Evolutionary conservation across 768 basidiomycete genomes (phyloP).

Genomic region (Aureoboletus auriporus): DNA sequence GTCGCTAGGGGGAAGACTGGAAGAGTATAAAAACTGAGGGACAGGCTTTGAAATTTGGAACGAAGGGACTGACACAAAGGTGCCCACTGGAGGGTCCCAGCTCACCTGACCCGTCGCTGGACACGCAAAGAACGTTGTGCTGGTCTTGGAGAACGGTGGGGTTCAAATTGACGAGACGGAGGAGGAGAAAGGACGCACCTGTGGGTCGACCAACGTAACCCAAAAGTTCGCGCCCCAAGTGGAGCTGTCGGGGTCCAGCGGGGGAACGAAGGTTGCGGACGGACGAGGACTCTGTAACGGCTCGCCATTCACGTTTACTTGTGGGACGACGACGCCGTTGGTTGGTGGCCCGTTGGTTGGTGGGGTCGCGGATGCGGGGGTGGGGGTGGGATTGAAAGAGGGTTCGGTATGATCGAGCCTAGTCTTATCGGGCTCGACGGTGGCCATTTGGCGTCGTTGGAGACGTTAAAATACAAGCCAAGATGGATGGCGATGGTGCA

Average conservation of each 20-base stretch:
- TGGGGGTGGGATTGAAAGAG: conserved; percentile 3
- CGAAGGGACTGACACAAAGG: conserved; percentile 65
- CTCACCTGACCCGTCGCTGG: conserved; percentile 89
- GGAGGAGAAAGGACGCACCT: conserved; percentile 46
- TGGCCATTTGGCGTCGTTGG: conserved; percentile 18
- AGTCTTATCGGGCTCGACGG: conserved; percentile 21
- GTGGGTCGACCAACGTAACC: conserved; percentile 90
- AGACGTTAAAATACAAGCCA: conserved; percentile 21
- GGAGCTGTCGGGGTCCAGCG: conserved; percentile 36
- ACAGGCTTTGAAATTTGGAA: conserved; percentile 14
- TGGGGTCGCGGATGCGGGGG: conserved; percentile 5
- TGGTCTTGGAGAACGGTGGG: conserved; percentile 35
- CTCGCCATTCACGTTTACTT: conserved; percentile 34
- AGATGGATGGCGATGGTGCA: conserved; percentile 5
- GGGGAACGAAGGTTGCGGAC: conserved; percentile 18
- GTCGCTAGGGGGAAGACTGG: conserved; percentile 73
- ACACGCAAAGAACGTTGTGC: conserved; percentile 84
- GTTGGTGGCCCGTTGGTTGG: background rate
- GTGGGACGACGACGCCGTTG: conserved; percentile 23
- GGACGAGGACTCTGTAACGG: conserved; percentile 30
- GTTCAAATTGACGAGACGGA: conserved; percentile 9
- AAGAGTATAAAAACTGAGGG: conserved; percentile 11
- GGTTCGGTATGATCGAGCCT: conserved; percentile 18
- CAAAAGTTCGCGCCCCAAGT: conserved; percentile 91
- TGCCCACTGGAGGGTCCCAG: conserved; percentile 89